Percentiles rank a stretch among this genome's conserved stretches.
These are phyloP conservation scores for Coniella vitis DNA, from an alignment of 2,329 filamentous ascomycete species.

Conservation along the genomic window DNA sequence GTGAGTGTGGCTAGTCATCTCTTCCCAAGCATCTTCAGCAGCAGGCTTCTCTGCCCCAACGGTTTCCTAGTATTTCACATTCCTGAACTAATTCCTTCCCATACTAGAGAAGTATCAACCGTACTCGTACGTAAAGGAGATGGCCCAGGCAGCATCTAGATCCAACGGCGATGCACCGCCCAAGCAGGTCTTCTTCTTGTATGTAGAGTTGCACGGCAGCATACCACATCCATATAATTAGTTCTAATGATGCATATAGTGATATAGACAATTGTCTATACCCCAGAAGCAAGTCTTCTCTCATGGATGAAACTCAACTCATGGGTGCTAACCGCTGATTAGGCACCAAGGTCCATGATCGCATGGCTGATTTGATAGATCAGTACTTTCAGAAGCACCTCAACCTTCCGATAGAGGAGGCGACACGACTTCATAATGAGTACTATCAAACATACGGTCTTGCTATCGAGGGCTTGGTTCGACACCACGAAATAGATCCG, in stretches of 20 bases:
- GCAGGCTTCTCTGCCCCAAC: too few relatives aligned
- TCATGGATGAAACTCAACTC: background rate
- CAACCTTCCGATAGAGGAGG: constrained; percentile 66
- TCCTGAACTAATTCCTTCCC: too few relatives aligned
- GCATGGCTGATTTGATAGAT: constrained; percentile 80
- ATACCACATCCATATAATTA: background rate
- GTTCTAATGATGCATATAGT: constrained; percentile 53
- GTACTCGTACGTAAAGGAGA: background rate
- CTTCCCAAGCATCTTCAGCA: too few relatives aligned
- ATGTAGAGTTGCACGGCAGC: constrained; percentile 16
- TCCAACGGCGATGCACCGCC: constrained; percentile 8
- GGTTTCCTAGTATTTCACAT: too few relatives aligned
- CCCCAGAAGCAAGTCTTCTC: constrained; percentile 59
- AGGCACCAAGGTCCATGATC: constrained; percentile 76
- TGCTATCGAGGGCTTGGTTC: constrained; percentile 91
- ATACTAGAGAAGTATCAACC: background rate
- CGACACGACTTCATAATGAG: constrained; percentile 76
- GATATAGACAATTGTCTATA: constrained; percentile 99
- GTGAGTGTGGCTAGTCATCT: too few relatives aligned
- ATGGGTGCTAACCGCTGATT: constrained; percentile 17
- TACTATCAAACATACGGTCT: constrained; percentile 96
- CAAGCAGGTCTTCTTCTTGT: constrained; percentile 39
- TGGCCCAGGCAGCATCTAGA: constrained; percentile 6
- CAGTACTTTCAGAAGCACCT: constrained; percentile 62
- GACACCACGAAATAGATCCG: constrained; percentile 91